Base-by-base conservation (phyloP, 2,329 filamentous ascomycete genomes). In the Boeremia exigua region DNA sequence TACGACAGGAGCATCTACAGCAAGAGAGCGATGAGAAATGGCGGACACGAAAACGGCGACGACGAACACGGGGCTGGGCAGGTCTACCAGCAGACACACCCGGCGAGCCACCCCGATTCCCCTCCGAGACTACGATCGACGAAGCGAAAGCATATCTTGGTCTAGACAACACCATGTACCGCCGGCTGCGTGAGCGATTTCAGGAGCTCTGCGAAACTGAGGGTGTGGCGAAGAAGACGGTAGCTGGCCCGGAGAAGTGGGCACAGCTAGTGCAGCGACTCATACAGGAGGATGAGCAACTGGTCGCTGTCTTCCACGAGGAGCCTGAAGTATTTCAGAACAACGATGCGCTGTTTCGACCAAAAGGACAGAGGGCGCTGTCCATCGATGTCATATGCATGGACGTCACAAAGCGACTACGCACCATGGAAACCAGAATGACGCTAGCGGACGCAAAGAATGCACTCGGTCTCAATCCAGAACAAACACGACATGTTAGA, bases 341-440 rank as follows among this genome's bases (percentile, higher is more conserved):
- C 17, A 59, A 57, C 10, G 62, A 66, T 7, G 62, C 67, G 1
- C 57, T 72, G 29, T 67, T 68, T 39, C 66, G 67, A 17, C 67
- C 68, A 2, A 71, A 67, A 48, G 86, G 89, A 38, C 79, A 81
- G 37, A 90, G 88, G 69, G 82, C 82, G 33, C 79, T 91, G 40
- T 89, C 90, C 0, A 78, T 96, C 5, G 91, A 96, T 70, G 84
- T 92, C 40, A 87, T 96, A 23, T 92, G 89, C 68, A 88, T 86
- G 27, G 90, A 94, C 75, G 89, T 94, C 28, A 93, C 90, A 1
- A 95, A 95, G 75, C 82, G 89, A 17, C 87, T 93, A 80, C 85
- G 91, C 66, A 85, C 79, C 11, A 71, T 86, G 54, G 84, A 86
- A 44, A 82, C 80, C 30, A 81, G 84, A n/a, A 87, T 94, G 82